Evolutionary conservation across 2,329 filamentous ascomycete species (phyloP), one percentile per base, ranked within the genome.

Genomic region (Alternaria arbusti): DNA sequence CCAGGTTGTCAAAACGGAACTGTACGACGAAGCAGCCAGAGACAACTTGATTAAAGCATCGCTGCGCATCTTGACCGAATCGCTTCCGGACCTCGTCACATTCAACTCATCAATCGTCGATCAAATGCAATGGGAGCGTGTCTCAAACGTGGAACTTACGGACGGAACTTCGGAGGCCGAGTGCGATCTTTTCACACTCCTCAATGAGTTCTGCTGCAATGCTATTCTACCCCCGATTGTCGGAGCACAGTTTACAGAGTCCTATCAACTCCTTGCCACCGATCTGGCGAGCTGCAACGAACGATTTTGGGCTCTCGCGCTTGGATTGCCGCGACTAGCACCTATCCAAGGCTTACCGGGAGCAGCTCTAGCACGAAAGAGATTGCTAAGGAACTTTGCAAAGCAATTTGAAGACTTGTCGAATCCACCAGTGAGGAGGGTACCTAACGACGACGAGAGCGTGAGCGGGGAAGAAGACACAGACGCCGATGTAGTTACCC

Each of bases 61-160:
- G 5, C 55, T 77, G 5, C 62, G 61, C 8, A 67, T 70, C 80
- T 7, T 81, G 78, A 49, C 75, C 66, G 43, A 79, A 78, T 59
- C 76, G 84, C 80, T 86, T 11, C 84, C 86, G 5, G 85, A 87
- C 57, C 75, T 91, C 32, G 83, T 90, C 43, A 88, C 87, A 1
- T 89, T 89, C 69, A 84, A 83, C 40, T 80, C 83, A 8, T 89
- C 87, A 17, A 79, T 84, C 3, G 86, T 91, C 23, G 89, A 91
- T 70, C 87, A 90, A 64, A 83, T 84, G 69, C 81, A 82, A 3
- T 91, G 89, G 89, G 89, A 91, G 72, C 84, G 87, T 32, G 82
- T 86, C 1, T 77, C 78, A 3, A 75, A 85, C 22, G 80, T 86
- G 5, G 83, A 84, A 15, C 68, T 78, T 36, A 72, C 79, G 2